Percentiles rank a stretch among this genome's conserved stretches.
phyloP scores from a whole-genome alignment of 73 alveolate species.

The Strombidium stylifer region DNA sequence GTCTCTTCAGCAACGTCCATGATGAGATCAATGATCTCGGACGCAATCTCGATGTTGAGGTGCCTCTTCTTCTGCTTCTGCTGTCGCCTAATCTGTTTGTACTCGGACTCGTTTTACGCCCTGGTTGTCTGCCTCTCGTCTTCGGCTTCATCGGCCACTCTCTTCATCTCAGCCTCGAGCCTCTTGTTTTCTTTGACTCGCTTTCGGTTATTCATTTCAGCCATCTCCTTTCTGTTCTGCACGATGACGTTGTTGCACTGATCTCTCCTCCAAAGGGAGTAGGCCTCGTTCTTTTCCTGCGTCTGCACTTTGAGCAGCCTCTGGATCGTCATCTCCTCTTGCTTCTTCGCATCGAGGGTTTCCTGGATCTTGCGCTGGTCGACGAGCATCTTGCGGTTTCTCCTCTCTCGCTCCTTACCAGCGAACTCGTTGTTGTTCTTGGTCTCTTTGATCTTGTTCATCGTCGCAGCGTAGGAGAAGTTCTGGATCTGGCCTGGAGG shows the following conservation, averaged over 20 bases:
- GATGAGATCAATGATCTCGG: conserved; percentile 75
- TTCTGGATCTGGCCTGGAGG: conserved; percentile 43
- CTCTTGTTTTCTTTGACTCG: conserved; percentile 1
- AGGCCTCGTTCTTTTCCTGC: conserved; percentile 42
- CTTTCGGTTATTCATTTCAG: neutral
- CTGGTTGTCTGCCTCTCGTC: conserved; percentile 40
- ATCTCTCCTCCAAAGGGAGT: conserved; percentile 23
- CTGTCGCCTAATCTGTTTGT: conserved; percentile 15
- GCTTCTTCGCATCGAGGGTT: conserved; percentile 68
- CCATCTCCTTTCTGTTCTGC: conserved; percentile 32
- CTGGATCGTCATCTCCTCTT: conserved; percentile 66
- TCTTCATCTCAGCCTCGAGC: conserved; percentile 31
- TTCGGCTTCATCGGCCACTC: conserved; percentile 55
- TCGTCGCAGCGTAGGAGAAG: conserved; percentile 81
- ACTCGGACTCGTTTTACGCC: conserved; percentile 6
- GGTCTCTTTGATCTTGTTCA: conserved; percentile 79
- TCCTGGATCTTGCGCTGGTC: conserved; percentile 79
- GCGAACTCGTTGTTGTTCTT: conserved; percentile 80
- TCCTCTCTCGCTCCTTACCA: conserved; percentile 92
- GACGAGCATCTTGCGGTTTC: conserved; percentile 93
- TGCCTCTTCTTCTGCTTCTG: conserved; percentile 65
- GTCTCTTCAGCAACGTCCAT: conserved; percentile 92
- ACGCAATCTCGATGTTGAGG: conserved; percentile 65
- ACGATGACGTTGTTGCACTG: conserved; percentile 27
- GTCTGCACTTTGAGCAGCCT: conserved; percentile 12